A percentile compares a stretch with the other conserved stretches of the same genome.
These are phyloP conservation scores for Lecanicillium sp. DNA, from an alignment of 2,329 filamentous ascomycete species.

Conservation along the genomic window DNA sequence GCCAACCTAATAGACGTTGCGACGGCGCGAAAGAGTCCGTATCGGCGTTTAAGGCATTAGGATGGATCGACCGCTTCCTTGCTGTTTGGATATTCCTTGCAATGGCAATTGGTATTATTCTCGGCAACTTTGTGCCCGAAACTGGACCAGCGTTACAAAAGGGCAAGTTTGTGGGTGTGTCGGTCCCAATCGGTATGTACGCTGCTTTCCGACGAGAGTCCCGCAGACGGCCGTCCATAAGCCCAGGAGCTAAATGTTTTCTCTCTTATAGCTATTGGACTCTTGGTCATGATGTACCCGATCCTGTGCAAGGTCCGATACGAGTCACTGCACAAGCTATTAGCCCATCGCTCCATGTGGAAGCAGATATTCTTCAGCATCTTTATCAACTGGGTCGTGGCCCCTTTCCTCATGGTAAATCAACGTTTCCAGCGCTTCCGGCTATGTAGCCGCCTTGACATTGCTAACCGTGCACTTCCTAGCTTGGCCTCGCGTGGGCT, in stretches of 20 bases:
- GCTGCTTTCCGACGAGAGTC: neutral
- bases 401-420: constrained; percentile 70
- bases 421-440: neutral
- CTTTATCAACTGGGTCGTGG: constrained; percentile 74
- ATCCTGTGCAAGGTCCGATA: constrained; percentile 82
- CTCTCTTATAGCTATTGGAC: constrained; percentile 52
- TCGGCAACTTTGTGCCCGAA: constrained; percentile 65
- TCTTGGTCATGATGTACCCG: constrained; percentile 91
- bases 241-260: neutral
- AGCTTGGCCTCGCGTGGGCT: constrained; percentile 61
- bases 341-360: constrained; percentile 58
- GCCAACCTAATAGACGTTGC: neutral
- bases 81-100: constrained; percentile 70
- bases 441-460: too few relatives aligned
- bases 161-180: constrained; percentile 64
- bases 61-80: constrained; percentile 54
- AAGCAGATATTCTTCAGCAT: constrained; percentile 71
- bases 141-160: constrained; percentile 55
- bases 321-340: constrained; percentile 62
- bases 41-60: constrained; percentile 46
- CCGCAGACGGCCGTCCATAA: neutral
- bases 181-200: constrained; percentile 51
- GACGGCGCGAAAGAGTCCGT: constrained; percentile 12
- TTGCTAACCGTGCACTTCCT: neutral
- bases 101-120: constrained; percentile 65